Evolutionary conservation across 208 protist genomes (phyloP), one percentile per base, ranked within the genome.

Genomic region (Wallacemonas sp.): DNA sequence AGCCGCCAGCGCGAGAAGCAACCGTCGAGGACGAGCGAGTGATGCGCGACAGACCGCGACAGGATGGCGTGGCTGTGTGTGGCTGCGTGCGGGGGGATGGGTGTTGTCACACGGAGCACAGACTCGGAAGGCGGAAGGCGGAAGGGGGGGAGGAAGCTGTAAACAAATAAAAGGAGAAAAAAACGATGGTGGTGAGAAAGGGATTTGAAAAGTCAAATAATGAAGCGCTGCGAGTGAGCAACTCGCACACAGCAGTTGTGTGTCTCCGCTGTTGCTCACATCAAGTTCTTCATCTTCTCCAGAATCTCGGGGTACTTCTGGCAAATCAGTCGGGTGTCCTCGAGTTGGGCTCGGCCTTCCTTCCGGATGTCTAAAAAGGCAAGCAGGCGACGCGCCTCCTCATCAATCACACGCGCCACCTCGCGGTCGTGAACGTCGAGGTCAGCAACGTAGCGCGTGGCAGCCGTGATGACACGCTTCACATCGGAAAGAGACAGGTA

Each of bases 211-310:
- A 38, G 34, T 16, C 34, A 38, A 4, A 38, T 12, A 12, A 38
- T 16, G 34, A 38, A 12, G 34, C 4, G 12, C 34, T 12, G 12
- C 34, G 4, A 38, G 34, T 38, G 23, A 44, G 12, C 29, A 21
- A n/a, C 61, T 2, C 27, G n/a, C n/a, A n/a, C n/a, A n/a, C n/a
- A n/a, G n/a, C n/a, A n/a, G n/a, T n/a, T n/a, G n/a, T n/a, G n/a
- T n/a, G n/a, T n/a, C n/a, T n/a, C n/a, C n/a, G n/a, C n/a, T n/a
- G n/a, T n/a, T 30, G 8, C 27, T 63, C 63, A 80, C 87, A 92
- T 90, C 19, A 96, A 60, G 67, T 86, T 83, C 68, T 96, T 96
- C 83, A 96, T 85, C 76, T 96, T 96, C 70, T 95, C 88, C 61
- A 96, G 54, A 27, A 96, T 69, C 48, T 96, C 81, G 2, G 92